phyloP scores from a whole-genome alignment of 2,329 filamentous ascomycete species.

The Botrytis cinerea region DNA sequence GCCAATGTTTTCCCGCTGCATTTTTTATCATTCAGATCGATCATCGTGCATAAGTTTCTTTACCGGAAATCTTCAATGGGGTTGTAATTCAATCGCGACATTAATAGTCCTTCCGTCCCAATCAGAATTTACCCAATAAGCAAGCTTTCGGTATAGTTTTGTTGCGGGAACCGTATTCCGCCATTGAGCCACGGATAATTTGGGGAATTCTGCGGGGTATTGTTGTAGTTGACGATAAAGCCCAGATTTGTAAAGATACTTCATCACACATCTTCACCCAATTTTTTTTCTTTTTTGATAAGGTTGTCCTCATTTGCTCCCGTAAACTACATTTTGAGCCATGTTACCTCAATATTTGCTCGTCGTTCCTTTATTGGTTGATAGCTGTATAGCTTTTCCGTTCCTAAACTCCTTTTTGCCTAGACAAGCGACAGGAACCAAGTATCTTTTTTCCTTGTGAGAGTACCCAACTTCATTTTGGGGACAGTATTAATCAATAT shows the following conservation, averaged over 20 bases:
- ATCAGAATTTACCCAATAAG: slow-evolving; percentile 10
- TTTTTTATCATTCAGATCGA: neutral
- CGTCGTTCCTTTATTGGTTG: neutral
- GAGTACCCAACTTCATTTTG: neutral
- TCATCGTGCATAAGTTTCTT: neutral
- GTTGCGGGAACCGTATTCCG: neutral
- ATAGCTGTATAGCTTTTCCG: neutral
- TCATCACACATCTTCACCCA: neutral
- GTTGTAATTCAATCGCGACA: neutral
- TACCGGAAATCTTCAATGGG: neutral
- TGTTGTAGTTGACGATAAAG: neutral
- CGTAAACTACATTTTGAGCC: neutral
- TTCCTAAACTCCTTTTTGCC: neutral
- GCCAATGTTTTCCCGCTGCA: neutral
- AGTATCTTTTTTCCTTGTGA: slow-evolving; percentile 13
- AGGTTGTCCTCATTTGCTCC: neutral
- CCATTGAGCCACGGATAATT: neutral
- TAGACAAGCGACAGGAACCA: neutral
- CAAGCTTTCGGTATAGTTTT: slow-evolving; percentile 1
- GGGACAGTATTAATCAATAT: neutral
- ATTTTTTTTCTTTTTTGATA: too few relatives aligned
- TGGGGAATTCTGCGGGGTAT: neutral
- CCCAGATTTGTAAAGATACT: neutral
- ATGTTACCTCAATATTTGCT: slow-evolving; percentile 4
- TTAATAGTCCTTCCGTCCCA: slow-evolving; percentile 1